Conservation (phyloP, 805 yeast species). For the Millerozyma acaciae region DNA sequence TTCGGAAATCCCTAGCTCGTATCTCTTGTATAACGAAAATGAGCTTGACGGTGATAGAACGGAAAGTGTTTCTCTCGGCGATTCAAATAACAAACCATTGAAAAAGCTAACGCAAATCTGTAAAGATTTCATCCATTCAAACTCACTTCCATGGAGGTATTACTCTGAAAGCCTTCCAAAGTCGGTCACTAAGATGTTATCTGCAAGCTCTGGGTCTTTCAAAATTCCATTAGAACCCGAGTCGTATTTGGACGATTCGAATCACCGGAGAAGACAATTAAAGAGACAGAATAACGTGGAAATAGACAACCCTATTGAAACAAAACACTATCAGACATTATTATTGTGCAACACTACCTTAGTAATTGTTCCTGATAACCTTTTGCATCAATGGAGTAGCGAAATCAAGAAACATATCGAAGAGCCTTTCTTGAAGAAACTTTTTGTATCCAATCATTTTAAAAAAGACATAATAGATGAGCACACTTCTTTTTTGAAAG, state of each 20-base stretch:
- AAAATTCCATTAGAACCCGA: constrained; percentile 22
- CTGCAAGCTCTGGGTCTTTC: constrained; percentile 43
- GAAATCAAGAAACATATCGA: constrained; percentile 57
- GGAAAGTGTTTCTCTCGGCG: neutral
- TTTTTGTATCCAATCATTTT: constrained; percentile 32
- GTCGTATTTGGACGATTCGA: constrained; percentile 16
- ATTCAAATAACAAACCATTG: neutral
- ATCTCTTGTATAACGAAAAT: constrained; percentile 12
- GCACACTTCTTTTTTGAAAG: constrained; percentile 14
- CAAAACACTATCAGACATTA: constrained; percentile 23
- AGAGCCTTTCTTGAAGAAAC: constrained; percentile 28
- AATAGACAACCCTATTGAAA: constrained; percentile 14
- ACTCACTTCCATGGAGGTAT: constrained; percentile 58
- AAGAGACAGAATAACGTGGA: constrained; percentile 9
- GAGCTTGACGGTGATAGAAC: neutral
- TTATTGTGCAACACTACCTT: constrained; percentile 52
- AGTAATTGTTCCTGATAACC: constrained; percentile 62
- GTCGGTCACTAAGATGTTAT: constrained; percentile 33
- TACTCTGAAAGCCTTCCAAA: constrained; percentile 43
- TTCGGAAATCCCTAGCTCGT: constrained; percentile 35
- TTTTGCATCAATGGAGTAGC: constrained; percentile 60
- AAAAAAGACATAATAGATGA: constrained; percentile 13
- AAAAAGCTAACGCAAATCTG: constrained; percentile 37
- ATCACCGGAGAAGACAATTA: constrained; percentile 15
- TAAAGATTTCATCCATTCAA: constrained; percentile 36